Evolutionary conservation across 768 basidiomycete species (phyloP), one percentile per base, ranked within the genome.

Genomic region (Suillus hirtellus): DNA sequence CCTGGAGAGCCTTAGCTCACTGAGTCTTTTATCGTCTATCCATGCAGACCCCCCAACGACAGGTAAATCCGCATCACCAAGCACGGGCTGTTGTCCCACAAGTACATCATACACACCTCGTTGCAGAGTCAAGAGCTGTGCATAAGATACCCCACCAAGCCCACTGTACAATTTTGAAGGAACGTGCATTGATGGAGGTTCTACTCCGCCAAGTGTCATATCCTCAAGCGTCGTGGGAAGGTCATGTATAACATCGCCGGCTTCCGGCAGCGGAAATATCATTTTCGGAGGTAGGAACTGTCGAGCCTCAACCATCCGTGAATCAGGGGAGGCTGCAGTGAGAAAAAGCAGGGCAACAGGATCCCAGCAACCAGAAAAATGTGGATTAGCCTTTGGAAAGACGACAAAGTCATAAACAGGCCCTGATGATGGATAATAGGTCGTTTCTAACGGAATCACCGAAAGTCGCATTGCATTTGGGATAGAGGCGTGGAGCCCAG

Each of bases 361-460:
- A 68, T 95, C 91, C 71, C 81, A 87, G 12, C 82, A 76, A 4
- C 87, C 84, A 44, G 79, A 75, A 71, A 88, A 90, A 73, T 94
- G 89, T 4, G 92, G 92, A 59, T 72, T 89, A 10, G 80, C 76
- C 54, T 83, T 81, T 1, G 94, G 89, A n/a, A 93, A 71, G 21
- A 95, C 81, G 21, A 90, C 73, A 72, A 90, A 94, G 69, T 97
- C 94, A 69, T 95, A 92, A 9, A 88, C 81, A 0, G 84, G 76
- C 1, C 86, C 83, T 10, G 75, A 70, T 0, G 87, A 85, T 15
- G 80, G 76, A 68, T 92, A 93, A 65, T 86, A 84, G 60, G 81
- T 85, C 1, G 81, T 74, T 63, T 83, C 78, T 12, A 74, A 71
- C 0, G 84, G 80, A 9, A 76, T 68, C 1, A 89, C 74, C 8